Percentiles rank a stretch among this genome's conserved stretches.
These are phyloP conservation scores for Nyctanthes arbortristis DNA, from an alignment of 257 asterid species.

Conservation along the genomic window DNA sequence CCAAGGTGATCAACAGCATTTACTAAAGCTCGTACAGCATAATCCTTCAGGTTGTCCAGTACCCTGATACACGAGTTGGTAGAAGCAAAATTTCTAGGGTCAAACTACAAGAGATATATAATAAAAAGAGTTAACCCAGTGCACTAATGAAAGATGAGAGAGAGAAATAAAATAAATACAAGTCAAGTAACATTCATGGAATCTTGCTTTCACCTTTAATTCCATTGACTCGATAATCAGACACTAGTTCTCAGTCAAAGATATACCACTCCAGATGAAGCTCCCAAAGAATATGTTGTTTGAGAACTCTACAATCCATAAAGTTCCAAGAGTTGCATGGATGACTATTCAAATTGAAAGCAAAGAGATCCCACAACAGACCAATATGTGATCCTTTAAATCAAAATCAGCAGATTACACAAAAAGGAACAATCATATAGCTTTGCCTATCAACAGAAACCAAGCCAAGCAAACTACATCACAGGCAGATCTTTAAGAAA, in stretches of 20 bases:
- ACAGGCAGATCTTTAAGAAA: constrained; percentile 7
- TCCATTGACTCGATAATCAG: too few relatives aligned
- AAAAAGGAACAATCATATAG: neutral
- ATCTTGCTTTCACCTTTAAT: too few relatives aligned
- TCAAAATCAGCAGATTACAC: neutral
- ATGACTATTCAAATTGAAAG: neutral
- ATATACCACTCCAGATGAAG: neutral
- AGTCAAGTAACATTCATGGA: too few relatives aligned
- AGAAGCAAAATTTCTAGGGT: neutral
- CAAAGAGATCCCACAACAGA: neutral
- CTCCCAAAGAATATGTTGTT: neutral
- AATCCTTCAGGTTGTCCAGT: constrained; percentile 87
- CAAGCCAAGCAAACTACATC: constrained; percentile 10
- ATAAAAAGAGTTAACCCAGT: too few relatives aligned
- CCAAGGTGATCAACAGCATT: constrained; percentile 96
- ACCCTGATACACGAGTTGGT: neutral
- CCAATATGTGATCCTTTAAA: neutral
- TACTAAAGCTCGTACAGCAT: constrained; percentile 85
- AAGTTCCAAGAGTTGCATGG: neutral
- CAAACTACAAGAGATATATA: too few relatives aligned
- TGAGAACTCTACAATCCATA: neutral
- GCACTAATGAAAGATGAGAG: too few relatives aligned
- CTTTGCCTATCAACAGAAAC: constrained; percentile 6
- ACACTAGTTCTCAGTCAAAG: too few relatives aligned
- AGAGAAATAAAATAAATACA: too few relatives aligned